Percentiles rank a stretch among this genome's conserved stretches.
These are phyloP conservation scores for Macrophomina pseudophaseolina DNA, from an alignment of 2,329 filamentous ascomycete genomes.

Conservation along the genomic window DNA sequence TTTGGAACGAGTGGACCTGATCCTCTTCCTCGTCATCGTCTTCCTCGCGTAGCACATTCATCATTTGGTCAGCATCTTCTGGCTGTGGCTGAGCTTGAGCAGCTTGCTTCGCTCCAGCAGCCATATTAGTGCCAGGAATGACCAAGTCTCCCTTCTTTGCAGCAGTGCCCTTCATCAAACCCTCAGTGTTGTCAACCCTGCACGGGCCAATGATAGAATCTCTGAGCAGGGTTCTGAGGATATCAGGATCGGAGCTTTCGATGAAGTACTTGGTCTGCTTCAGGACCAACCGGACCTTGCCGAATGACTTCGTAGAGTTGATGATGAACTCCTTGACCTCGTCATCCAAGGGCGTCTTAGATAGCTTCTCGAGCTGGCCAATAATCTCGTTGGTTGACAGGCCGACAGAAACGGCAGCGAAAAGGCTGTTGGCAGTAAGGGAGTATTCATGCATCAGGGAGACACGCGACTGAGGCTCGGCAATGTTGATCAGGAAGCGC, in stretches of 20 bases:
- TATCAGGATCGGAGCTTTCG: slow-evolving; percentile 85
- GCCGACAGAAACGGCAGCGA: slow-evolving; percentile 95
- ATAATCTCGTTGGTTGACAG: slow-evolving; percentile 89
- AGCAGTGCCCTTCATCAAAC: slow-evolving; percentile 78
- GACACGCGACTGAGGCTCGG: slow-evolving; percentile 88
- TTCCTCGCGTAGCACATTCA: slow-evolving; percentile 68
- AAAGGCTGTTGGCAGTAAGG: slow-evolving; percentile 89
- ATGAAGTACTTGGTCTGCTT: slow-evolving; percentile 95
- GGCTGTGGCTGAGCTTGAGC: slow-evolving; percentile 49
- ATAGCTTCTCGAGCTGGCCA: slow-evolving; percentile 81
- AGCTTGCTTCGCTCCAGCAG: slow-evolving; percentile 83
- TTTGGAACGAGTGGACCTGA: slow-evolving; percentile 91
- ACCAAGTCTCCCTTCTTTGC: slow-evolving; percentile 86
- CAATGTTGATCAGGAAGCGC: slow-evolving; percentile 94
- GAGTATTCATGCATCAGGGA: slow-evolving; percentile 92
- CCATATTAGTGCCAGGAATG: slow-evolving; percentile 93
- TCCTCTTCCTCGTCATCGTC: slow-evolving; percentile 88
- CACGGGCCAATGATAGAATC: slow-evolving; percentile 82
- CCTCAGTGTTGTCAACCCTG: slow-evolving; percentile 73
- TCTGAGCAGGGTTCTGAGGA: slow-evolving; percentile 84
- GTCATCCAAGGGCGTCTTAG: slow-evolving; percentile 86
- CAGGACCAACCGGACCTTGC: slow-evolving; percentile 92
- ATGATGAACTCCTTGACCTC: slow-evolving; percentile 80
- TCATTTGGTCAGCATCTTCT: slow-evolving; percentile 62
- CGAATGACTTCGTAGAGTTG: slow-evolving; percentile 85